A percentile compares a stretch with the other conserved stretches of the same genome.
These are phyloP conservation scores for Leonotis leonurus DNA, from an alignment of 257 asterid genomes.

Conservation along the genomic window DNA sequence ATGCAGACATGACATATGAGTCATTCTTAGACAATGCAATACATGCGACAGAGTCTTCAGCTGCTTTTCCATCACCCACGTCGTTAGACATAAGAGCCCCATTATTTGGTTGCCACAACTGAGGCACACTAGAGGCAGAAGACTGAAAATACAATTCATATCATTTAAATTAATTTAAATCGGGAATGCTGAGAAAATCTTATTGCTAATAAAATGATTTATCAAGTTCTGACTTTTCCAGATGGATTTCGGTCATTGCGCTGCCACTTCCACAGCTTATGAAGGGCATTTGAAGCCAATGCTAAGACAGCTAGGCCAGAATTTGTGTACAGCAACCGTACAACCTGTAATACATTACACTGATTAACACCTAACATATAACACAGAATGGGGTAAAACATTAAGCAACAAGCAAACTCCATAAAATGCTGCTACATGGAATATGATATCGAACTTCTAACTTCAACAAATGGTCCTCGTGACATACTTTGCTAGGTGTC, in stretches of 20 bases:
- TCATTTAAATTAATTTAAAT: neutral
- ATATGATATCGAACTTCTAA: neutral
- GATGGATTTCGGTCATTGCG: conserved; percentile 88
- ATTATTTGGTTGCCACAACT: conserved; percentile 84
- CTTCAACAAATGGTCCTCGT: neutral
- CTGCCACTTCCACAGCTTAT: conserved; percentile 99
- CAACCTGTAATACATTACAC: conserved; percentile 44
- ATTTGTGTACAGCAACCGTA: conserved; percentile 76
- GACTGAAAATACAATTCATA: conserved; percentile 48
- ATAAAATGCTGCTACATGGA: neutral
- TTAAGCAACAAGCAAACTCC: neutral
- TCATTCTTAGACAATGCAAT: conserved; percentile 92
- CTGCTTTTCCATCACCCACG: conserved; percentile 52
- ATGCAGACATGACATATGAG: conserved; percentile 98
- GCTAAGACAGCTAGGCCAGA: conserved; percentile 87
- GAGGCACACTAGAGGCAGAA: conserved; percentile 73
- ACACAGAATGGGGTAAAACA: neutral
- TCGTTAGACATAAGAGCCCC: conserved; percentile 94
- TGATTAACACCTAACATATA: neutral
- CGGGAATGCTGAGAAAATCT: neutral
- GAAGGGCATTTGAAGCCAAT: conserved; percentile 76
- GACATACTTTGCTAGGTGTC: conserved; percentile 74
- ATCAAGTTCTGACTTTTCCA: conserved; percentile 53
- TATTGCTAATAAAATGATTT: neutral
- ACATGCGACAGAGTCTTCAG: conserved; percentile 83